Evolutionary conservation across 2,329 filamentous ascomycete species (phyloP).

Genomic region (Tolypocladium ovalisporum): DNA sequence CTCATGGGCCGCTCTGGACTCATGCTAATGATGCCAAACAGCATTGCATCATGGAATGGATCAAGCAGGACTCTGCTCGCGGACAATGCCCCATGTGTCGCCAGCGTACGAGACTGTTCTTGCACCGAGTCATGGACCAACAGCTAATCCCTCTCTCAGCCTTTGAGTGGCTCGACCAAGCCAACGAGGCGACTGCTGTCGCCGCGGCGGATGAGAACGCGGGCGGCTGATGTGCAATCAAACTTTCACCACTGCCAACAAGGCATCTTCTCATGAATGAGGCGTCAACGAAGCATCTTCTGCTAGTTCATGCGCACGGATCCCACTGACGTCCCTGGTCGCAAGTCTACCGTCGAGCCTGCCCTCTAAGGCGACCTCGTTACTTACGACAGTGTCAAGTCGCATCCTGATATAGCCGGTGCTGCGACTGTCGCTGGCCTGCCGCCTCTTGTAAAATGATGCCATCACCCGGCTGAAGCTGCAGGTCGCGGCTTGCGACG

Average conservation of each 20-base stretch:
- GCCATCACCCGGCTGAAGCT: background rate
- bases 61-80: slow-evolving; percentile 85
- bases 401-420: background rate
- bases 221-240: background rate
- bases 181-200: slow-evolving; percentile 15
- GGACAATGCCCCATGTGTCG: slow-evolving; percentile 97
- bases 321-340: background rate
- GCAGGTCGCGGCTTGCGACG: background rate
- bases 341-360: background rate
- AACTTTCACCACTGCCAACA: background rate
- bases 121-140: background rate
- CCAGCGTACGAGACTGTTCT: slow-evolving; percentile 54
- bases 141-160: slow-evolving; percentile 13
- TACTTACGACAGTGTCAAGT: background rate
- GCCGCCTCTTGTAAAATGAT: background rate
- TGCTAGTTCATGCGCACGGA: background rate
- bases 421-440: background rate
- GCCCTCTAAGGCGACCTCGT: background rate
- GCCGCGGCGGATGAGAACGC: slow-evolving; percentile 15
- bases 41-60: slow-evolving; percentile 96
- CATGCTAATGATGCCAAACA: slow-evolving; percentile 21
- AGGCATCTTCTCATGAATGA: background rate
- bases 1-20: too few species aligned
- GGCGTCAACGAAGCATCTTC: background rate
- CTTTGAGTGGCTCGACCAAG: slow-evolving; percentile 30